phyloP scores from a whole-genome alignment of 2,329 filamentous ascomycete species.

The Colletotrichum tofieldiae region DNA sequence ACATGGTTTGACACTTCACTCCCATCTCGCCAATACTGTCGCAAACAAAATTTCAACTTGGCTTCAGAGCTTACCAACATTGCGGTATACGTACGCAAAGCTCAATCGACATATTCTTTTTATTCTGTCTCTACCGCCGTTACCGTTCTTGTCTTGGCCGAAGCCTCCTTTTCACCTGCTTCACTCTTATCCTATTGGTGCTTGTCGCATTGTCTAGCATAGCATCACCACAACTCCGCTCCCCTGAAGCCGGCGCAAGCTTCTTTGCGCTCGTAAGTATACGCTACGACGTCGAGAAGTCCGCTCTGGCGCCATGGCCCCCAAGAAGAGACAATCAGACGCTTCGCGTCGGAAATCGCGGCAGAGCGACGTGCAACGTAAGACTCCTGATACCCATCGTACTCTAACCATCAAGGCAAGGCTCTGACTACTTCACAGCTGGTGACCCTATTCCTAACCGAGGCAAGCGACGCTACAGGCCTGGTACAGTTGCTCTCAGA shows the following conservation, averaged over 20 bases:
- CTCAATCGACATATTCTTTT: neutral
- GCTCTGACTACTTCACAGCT: constrained; percentile 61
- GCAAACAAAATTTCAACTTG: neutral
- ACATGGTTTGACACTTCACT: neutral
- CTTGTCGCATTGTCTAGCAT: neutral
- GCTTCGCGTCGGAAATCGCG: constrained; percentile 49
- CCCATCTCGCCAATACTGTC: neutral
- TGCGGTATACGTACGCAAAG: neutral
- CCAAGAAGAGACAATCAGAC: constrained; percentile 43
- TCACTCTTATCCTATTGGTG: neutral
- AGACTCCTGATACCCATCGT: constrained; percentile 22
- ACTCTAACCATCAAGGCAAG: constrained; percentile 4
- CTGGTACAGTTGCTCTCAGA: constrained; percentile 88
- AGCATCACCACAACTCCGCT: neutral
- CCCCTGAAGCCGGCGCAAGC: neutral
- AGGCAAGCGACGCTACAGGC: constrained; percentile 77
- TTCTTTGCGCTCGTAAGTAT: neutral
- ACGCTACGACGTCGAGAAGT: neutral
- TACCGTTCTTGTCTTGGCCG: neutral
- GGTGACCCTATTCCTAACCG: constrained; percentile 80
- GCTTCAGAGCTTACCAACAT: neutral
- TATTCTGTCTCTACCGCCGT: constrained; percentile 6
- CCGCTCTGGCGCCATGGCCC: constrained; percentile 4
- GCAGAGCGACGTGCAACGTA: constrained; percentile 61
- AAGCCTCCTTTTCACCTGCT: neutral